A percentile compares a stretch with the other conserved stretches of the same genome.
Conservation (phyloP, 345 rosid genomes). For the Populus alba region DNA sequence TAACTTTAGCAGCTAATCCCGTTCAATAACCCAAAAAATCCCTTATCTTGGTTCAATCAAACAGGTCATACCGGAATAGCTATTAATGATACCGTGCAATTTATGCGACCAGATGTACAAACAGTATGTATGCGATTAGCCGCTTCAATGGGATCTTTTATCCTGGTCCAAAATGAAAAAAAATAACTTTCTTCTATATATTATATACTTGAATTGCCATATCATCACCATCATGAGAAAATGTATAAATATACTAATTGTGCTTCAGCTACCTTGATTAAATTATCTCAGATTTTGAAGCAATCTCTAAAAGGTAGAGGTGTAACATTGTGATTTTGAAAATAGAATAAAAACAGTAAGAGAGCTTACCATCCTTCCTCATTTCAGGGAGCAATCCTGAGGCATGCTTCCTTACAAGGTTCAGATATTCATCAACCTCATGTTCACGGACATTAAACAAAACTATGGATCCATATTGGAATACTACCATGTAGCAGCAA, state of each 20-base stretch:
- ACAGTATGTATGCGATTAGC: too few relatives aligned
- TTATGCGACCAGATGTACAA: too few relatives aligned
- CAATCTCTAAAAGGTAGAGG: background rate
- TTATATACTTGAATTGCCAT: background rate
- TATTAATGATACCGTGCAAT: too few relatives aligned
- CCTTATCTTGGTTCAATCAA: too few relatives aligned
- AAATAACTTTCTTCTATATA: background rate
- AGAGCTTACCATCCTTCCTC: conserved; percentile 85
- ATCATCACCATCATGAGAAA: too few relatives aligned
- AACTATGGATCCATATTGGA: conserved; percentile 92
- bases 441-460: conserved; percentile 75
- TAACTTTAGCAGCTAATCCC: too few relatives aligned
- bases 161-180: background rate
- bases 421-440: conserved; percentile 82
- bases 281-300: background rate
- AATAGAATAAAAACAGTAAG: background rate
- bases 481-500: conserved; percentile 83
- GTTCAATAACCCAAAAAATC: too few relatives aligned
- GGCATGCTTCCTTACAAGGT: conserved; percentile 79
- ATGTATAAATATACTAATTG: background rate
- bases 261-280: background rate
- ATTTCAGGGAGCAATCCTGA: conserved; percentile 88
- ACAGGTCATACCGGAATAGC: too few relatives aligned
- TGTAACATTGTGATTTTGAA: background rate
- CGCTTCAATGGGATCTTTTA: too few relatives aligned